Evolutionary conservation across 306 rosid species (phyloP).

Genomic region (Pueraria montana): DNA sequence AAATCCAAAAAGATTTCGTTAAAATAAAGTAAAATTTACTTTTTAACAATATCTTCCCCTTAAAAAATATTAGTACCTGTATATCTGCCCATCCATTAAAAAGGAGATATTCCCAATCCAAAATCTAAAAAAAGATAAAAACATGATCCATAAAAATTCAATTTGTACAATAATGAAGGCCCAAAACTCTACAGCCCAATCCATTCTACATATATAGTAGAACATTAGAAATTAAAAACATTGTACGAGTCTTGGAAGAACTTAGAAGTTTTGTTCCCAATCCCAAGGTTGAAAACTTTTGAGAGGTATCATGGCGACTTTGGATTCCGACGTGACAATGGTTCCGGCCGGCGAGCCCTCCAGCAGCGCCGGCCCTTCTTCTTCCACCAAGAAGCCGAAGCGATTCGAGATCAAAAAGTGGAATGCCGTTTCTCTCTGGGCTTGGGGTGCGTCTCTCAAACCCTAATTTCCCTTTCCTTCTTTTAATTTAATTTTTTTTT

Average conservation of each 20-base stretch:
- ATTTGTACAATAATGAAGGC: neutral
- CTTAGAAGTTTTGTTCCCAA: too few species aligned
- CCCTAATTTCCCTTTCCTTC: slow-evolving; percentile 45
- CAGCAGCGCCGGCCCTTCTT: slow-evolving; percentile 58
- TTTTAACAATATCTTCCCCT: too few species aligned
- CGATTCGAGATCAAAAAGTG: slow-evolving; percentile 93
- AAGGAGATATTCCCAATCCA: too few species aligned
- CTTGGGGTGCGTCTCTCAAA: slow-evolving; percentile 75
- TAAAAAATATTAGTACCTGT: too few species aligned
- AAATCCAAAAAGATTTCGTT: too few species aligned
- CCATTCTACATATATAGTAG: neutral
- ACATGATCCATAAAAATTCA: neutral
- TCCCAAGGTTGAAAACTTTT: too few species aligned
- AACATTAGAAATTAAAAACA: neutral
- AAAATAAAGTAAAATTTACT: too few species aligned
- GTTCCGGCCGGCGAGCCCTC: slow-evolving; percentile 74
- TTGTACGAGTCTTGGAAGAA: too few species aligned
- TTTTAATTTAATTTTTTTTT: neutral
- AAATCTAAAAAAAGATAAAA: neutral
- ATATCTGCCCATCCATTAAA: too few species aligned
- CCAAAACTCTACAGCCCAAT: neutral
- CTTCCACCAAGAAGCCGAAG: slow-evolving; percentile 73
- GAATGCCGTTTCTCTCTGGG: slow-evolving; percentile 96
- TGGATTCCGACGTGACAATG: slow-evolving; percentile 82
- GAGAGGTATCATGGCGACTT: slow-evolving; percentile 55